Percentiles rank a stretch among this genome's conserved stretches.
phyloP scores from a whole-genome alignment of 1,284 basidiomycete genomes.

The Boletus austroedulis region DNA sequence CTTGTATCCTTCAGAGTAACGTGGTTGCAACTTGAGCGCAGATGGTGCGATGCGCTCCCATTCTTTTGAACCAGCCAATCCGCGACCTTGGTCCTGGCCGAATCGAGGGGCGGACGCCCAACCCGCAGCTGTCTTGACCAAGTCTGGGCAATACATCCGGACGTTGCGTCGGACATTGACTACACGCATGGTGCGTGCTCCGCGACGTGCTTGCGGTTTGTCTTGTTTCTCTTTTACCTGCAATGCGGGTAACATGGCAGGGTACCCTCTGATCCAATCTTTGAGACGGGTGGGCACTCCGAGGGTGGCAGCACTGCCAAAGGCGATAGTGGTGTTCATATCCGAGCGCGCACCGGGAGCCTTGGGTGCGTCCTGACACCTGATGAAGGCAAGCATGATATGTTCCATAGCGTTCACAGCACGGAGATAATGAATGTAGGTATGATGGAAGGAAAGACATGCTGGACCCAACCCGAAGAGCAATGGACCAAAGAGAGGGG shows the following conservation, averaged over 20 bases:
- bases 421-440: slow-evolving; percentile 79
- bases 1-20: slow-evolving; percentile 69
- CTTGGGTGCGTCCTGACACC: slow-evolving; percentile 65
- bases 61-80: slow-evolving; percentile 59
- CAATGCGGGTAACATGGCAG: slow-evolving; percentile 54
- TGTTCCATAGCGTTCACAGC: slow-evolving; percentile 86
- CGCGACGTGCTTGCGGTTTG: slow-evolving; percentile 59
- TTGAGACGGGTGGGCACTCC: slow-evolving; percentile 76
- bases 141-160: slow-evolving; percentile 76
- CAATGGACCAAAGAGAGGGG: slow-evolving; percentile 84
- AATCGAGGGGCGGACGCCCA: slow-evolving; percentile 55
- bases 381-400: slow-evolving; percentile 79
- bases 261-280: slow-evolving; percentile 86
- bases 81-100: slow-evolving; percentile 36
- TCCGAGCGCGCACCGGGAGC: slow-evolving; percentile 27
- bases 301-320: slow-evolving; percentile 51
- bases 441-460: slow-evolving; percentile 65
- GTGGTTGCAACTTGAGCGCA: slow-evolving; percentile 50
- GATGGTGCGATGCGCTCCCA: slow-evolving; percentile 67
- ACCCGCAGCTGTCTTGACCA: slow-evolving; percentile 67
- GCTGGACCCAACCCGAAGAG: slow-evolving; percentile 75
- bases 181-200: slow-evolving; percentile 69
- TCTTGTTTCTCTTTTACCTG: slow-evolving; percentile 41
- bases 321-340: slow-evolving; percentile 35
- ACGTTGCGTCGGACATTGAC: slow-evolving; percentile 75